phyloP scores from a whole-genome alignment of 2,329 filamentous ascomycete genomes.

The Mollisia scopiformis region DNA sequence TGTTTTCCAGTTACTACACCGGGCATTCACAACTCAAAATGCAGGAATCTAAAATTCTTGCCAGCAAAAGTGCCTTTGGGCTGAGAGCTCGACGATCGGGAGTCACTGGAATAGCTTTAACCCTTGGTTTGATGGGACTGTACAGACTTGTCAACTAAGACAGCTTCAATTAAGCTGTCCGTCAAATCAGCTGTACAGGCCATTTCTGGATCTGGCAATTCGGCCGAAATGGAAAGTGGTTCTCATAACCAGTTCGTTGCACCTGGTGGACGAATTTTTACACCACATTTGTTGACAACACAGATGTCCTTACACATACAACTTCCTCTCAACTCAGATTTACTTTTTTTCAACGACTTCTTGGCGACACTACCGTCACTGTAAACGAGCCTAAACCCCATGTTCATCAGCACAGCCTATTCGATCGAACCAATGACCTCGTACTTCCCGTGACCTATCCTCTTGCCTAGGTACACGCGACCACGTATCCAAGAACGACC shows the following conservation, averaged over 20 bases:
- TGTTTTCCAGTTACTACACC: conserved; percentile 74
- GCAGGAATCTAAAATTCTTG: conserved; percentile 66
- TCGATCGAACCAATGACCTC: too few species aligned
- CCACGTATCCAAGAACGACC: too few species aligned
- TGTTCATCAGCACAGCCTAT: conserved; percentile 29
- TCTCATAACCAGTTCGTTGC: too few species aligned
- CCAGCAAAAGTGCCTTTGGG: conserved; percentile 71
- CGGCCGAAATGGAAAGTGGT: too few species aligned
- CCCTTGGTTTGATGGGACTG: conserved; percentile 70
- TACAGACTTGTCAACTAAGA: conserved; percentile 48
- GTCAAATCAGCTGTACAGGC: too few species aligned
- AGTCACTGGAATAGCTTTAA: conserved; percentile 68
- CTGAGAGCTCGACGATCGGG: conserved; percentile 71
- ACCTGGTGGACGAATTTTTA: too few species aligned
- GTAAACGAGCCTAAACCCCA: conserved; percentile 19
- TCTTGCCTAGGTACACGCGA: too few species aligned
- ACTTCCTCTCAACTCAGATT: conserved; percentile 23
- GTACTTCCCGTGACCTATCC: too few species aligned
- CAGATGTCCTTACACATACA: background rate
- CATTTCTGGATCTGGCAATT: too few species aligned
- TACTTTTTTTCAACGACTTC: conserved; percentile 24
- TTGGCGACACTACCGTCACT: conserved; percentile 24
- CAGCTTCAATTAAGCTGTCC: background rate
- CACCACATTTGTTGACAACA: too few species aligned
- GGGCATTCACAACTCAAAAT: conserved; percentile 72